Base-by-base conservation (phyloP, 2,329 filamentous ascomycete genomes). In the Aphanoascus verrucosus region DNA sequence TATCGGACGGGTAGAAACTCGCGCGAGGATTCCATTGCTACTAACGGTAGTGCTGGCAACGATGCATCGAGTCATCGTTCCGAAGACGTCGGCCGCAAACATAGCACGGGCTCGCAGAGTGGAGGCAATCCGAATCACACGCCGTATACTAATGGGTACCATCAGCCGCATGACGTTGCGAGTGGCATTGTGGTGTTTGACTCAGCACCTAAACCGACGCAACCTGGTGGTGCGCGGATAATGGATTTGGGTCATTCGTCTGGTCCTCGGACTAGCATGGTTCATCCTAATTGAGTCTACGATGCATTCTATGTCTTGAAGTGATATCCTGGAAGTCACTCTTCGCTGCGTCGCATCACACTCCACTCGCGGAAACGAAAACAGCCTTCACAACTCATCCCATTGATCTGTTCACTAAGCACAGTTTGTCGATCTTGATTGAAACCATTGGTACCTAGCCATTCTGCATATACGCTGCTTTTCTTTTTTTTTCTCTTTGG, bases 1-100 rank as follows among this genome's bases (percentile, higher is more conserved):
- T 40, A 52, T 19, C 50, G 50, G 32, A 46, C 32, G 8, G 46
- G 32, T 46, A 46, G 41, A 38, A 46, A 45, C 23, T 52, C 50
- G 11, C 31, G 32, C 19, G 50, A 52, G 46, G 46, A 52, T 41
- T 52, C 50, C 17, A 46, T 52, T 17, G 32, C 40, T 35, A 50
- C 48, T 2, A 47, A 53, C 48, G 44, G 19, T 9, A 49, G 35
- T n/a, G 11, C 17, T n/a, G 17, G 44, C 3, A 34, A 53, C 42
- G 43, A 53, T 3, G 23, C 15, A 2, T 48, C 51, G 6, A 35
- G 20, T 35, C 45, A 49, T 14, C 43, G 45, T 15, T 11, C 19
- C 35, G 44, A 53, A 8, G 51, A 53, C 4, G 34, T 35, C n/a
- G n/a, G 8, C 23, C 28, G 34, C 5, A 48, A 48, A 8, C 44